A percentile compares a stretch with the other conserved stretches of the same genome.
Conservation (phyloP, 2,329 filamentous ascomycete genomes). For the Pseudogymnoascus sp. region DNA sequence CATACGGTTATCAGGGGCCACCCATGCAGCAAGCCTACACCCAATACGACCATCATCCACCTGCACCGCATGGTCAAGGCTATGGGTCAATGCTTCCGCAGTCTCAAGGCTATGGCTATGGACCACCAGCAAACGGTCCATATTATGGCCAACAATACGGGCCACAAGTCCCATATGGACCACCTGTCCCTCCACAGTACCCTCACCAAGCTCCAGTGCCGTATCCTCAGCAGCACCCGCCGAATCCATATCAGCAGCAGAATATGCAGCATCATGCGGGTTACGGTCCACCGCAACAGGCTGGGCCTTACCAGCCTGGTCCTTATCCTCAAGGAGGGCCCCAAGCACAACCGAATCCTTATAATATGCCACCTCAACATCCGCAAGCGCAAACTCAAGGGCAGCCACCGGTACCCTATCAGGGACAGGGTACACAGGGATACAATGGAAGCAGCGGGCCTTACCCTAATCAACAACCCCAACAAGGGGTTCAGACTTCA, state of each 20-base stretch:
- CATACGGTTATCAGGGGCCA: not conserved
- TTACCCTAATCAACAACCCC: not conserved
- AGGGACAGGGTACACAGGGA: not conserved
- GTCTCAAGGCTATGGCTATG: not conserved
- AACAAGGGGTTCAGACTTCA: not conserved
- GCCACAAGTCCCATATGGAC: constrained; percentile 13
- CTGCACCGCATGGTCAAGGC: not conserved
- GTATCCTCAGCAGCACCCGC: constrained; percentile 18
- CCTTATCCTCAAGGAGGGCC: constrained; percentile 8
- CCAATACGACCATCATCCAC: constrained; percentile 1
- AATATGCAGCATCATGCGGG: constrained; percentile 9
- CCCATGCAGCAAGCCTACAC: not conserved
- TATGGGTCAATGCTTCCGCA: not conserved
- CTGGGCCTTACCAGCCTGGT: not conserved
- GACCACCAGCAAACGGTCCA: not conserved
- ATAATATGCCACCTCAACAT: constrained; percentile 11
- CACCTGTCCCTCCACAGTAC: constrained; percentile 17
- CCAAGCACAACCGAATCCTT: constrained; percentile 4
- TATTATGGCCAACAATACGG: constrained; percentile 16
- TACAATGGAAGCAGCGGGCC: not conserved
- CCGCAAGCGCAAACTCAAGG: constrained; percentile 10
- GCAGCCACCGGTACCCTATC: constrained; percentile 8
- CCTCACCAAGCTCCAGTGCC: constrained; percentile 15
- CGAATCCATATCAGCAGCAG: constrained; percentile 15
- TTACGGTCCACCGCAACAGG: constrained; percentile 15